Conservation (phyloP, 345 rosid genomes). For the Populus alba region DNA sequence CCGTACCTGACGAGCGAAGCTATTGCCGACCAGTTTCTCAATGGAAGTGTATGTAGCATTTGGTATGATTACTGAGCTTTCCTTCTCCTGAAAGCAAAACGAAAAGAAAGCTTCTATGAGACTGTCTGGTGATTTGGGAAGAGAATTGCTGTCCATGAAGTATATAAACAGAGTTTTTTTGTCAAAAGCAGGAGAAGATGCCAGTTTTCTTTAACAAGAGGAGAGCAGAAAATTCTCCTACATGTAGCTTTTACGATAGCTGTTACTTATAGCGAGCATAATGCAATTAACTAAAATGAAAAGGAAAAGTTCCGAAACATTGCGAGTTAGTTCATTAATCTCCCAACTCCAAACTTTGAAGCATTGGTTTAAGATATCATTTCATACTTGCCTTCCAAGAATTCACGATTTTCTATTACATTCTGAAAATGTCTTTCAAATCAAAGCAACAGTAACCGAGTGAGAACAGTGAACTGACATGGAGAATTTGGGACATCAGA, state of each 20-base stretch:
- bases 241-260: not conserved
- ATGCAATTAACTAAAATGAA: not conserved
- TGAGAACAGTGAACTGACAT: not conserved
- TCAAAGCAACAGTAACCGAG: not conserved
- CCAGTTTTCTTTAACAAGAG: not conserved
- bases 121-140: not conserved
- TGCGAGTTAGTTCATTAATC: not conserved
- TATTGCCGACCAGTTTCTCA: constrained; percentile 66
- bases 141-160: not conserved
- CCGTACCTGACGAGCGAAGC: constrained; percentile 81
- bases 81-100: constrained; percentile 46
- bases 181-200: not conserved
- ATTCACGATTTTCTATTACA: not conserved
- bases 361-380: not conserved
- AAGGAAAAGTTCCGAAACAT: not conserved
- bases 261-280: not conserved
- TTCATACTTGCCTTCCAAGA: not conserved
- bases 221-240: not conserved
- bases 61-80: constrained; percentile 28
- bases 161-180: not conserved
- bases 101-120: not conserved
- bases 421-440: not conserved
- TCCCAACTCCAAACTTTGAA: not conserved
- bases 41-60: constrained; percentile 44
- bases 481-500: not conserved